A percentile compares a stretch with the other conserved stretches of the same genome.
phyloP scores from a whole-genome alignment of 2,329 filamentous ascomycete species.

The Cercospora sp. region DNA sequence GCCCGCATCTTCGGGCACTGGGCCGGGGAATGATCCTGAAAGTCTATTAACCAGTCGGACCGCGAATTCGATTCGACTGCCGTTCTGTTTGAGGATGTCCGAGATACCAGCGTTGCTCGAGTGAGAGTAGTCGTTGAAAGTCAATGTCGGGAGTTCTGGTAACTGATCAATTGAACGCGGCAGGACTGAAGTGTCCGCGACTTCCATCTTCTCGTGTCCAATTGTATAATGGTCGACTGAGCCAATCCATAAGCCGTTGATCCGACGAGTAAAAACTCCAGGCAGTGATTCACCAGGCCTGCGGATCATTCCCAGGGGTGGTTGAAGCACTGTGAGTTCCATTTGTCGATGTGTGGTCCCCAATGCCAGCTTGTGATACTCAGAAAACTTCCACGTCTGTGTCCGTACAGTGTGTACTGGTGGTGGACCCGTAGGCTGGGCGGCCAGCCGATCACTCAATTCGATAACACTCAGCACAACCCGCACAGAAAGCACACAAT shows the following conservation, averaged over 20 bases:
- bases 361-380: too few species aligned
- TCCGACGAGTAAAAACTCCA: neutral
- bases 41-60: slow-evolving; percentile 4
- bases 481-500: neutral
- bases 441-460: neutral
- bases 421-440: neutral
- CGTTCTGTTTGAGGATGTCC: neutral
- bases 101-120: neutral
- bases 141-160: slow-evolving; percentile 5
- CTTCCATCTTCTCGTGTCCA: neutral
- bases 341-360: neutral
- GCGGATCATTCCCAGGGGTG: neutral
- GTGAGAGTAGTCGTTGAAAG: slow-evolving; percentile 3
- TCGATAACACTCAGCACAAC: neutral
- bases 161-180: neutral
- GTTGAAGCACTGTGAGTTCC: neutral
- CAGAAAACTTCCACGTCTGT: too few species aligned
- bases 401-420: neutral
- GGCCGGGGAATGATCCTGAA: neutral
- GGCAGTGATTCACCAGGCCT: neutral
- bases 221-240: neutral
- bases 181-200: too few species aligned
- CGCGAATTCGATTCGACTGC: slow-evolving; percentile 4
- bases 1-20: neutral
- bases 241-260: slow-evolving; percentile 6